phyloP scores from a whole-genome alignment of 345 rosid species.

The Mercurialis annua region DNA sequence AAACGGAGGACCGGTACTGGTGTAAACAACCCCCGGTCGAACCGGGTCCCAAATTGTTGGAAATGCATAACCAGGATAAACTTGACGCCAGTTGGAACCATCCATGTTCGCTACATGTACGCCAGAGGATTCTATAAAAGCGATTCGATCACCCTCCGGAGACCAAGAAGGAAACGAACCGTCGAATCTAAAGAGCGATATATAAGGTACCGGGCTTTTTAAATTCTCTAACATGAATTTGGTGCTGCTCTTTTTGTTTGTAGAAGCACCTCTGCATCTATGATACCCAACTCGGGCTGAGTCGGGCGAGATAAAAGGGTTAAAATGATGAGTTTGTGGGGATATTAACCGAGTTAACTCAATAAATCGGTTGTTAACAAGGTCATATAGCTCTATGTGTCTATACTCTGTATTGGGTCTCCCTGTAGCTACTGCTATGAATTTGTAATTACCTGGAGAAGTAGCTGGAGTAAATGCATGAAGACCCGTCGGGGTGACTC shows the following conservation, averaged over 20 bases:
- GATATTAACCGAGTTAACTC: constrained; percentile 74
- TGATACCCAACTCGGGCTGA: constrained; percentile 75
- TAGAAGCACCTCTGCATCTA: constrained; percentile 55
- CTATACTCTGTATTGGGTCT: constrained; percentile 55
- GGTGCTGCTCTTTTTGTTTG: constrained; percentile 34
- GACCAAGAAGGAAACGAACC: constrained; percentile 93
- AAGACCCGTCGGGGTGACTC: constrained; percentile 77
- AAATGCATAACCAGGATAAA: constrained; percentile 52
- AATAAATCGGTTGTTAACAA: constrained; percentile 41
- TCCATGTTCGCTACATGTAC: constrained; percentile 68
- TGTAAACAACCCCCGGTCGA: constrained; percentile 54
- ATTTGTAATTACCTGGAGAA: constrained; percentile 63
- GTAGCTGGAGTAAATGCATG: constrained; percentile 92
- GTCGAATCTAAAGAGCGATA: constrained; percentile 68
- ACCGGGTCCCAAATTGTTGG: constrained; percentile 77
- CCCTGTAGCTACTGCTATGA: constrained; percentile 79
- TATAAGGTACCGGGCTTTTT: constrained; percentile 40
- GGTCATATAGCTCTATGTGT: constrained; percentile 72
- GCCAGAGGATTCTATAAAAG: constrained; percentile 70
- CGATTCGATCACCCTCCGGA: constrained; percentile 63
- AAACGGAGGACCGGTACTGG: constrained; percentile 73
- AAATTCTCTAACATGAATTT: constrained; percentile 60
- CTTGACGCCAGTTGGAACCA: constrained; percentile 58
- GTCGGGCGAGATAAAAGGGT: constrained; percentile 85
- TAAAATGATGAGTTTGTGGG: constrained; percentile 65